A percentile compares a stretch with the other conserved stretches of the same genome.
Conservation (phyloP, 2,329 filamentous ascomycete genomes). For the Cladophialophora immunda region DNA sequence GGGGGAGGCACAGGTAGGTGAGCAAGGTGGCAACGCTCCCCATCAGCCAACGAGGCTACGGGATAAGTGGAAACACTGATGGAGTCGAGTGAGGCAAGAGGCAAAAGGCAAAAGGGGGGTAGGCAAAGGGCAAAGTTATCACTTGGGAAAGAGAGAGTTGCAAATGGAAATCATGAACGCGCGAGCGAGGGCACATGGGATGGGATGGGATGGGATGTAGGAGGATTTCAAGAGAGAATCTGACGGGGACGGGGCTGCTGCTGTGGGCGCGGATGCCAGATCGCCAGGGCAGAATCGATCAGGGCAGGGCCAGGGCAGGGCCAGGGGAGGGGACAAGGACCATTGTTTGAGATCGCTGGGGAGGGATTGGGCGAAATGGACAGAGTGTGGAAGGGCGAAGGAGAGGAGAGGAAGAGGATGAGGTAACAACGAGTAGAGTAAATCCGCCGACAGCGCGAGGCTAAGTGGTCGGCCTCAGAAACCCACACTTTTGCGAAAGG, state of each 20-base stretch:
- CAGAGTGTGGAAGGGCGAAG: too few species aligned
- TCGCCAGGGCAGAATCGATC: background rate
- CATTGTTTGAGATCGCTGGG: background rate
- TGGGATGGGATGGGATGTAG: too few species aligned
- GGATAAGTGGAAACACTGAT: background rate
- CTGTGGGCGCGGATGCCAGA: background rate
- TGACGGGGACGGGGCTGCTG: too few species aligned
- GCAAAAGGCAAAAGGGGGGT: too few species aligned
- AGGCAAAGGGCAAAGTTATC: background rate
- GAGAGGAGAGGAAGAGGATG: too few species aligned
- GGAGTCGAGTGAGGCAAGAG: background rate
- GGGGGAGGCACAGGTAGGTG: background rate
- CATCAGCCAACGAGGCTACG: background rate
- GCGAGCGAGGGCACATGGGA: background rate
- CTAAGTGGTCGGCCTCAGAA: too few species aligned
- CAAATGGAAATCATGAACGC: background rate
- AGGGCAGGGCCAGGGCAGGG: too few species aligned
- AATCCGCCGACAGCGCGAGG: too few species aligned
- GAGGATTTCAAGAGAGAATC: background rate
- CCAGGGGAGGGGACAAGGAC: too few species aligned
- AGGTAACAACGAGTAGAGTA: too few species aligned
- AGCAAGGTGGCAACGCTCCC: background rate
- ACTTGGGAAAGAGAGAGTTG: background rate
- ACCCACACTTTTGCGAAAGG: too few species aligned
- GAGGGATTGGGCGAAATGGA: background rate